These are phyloP conservation scores for Trichocomaceae sp. DNA, from an alignment of 2,329 filamentous ascomycete species.

Conservation along the genomic window DNA sequence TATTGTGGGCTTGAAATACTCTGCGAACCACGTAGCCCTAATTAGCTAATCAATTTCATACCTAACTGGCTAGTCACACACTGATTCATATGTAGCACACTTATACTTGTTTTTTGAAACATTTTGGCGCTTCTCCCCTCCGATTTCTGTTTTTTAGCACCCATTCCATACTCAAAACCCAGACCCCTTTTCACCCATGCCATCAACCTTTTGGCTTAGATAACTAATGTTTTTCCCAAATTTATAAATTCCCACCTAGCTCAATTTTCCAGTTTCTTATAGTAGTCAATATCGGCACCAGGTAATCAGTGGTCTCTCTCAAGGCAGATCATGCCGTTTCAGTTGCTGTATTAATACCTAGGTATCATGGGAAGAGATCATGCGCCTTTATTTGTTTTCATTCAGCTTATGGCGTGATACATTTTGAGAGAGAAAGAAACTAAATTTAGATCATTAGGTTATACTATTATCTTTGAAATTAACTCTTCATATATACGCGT, in stretches of 20 bases:
- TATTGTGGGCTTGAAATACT: neutral
- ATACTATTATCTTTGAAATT: neutral
- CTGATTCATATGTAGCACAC: neutral
- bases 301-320: neutral
- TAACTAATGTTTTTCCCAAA: neutral
- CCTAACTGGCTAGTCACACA: neutral
- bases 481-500: neutral
- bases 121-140: neutral
- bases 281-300: neutral
- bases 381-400: neutral
- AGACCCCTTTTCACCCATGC: neutral
- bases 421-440: neutral
- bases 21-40: neutral
- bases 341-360: too few relatives aligned
- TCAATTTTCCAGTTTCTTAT: neutral
- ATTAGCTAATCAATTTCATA: neutral
- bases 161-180: neutral
- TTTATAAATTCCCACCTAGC: neutral
- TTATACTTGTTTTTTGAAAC: neutral
- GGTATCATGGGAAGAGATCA: too few relatives aligned
- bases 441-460: too few relatives aligned
- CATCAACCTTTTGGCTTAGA: neutral
- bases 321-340: too few relatives aligned
- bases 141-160: neutral
- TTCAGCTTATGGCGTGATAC: neutral